Evolutionary conservation across 768 basidiomycete species (phyloP).

Genomic region (Infundibulicybe gibba): DNA sequence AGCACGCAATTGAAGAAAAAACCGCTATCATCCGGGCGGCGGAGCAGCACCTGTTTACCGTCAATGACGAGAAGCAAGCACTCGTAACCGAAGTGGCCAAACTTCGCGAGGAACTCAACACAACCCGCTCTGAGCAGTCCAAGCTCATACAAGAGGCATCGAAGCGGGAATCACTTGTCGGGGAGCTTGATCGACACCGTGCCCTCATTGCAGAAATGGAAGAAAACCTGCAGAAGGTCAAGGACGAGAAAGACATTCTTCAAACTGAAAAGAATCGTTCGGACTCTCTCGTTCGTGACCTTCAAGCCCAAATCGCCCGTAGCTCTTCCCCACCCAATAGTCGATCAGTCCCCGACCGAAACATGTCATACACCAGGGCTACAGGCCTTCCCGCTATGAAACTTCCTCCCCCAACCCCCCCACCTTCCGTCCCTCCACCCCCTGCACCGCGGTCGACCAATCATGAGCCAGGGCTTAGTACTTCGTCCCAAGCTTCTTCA

Average conservation of each 20-base stretch:
- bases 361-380: constrained; percentile 50
- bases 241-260: constrained; percentile 78
- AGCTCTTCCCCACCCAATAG: constrained; percentile 54
- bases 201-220: constrained; percentile 74
- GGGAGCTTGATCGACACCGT: constrained; percentile 77
- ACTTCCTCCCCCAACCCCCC: constrained; percentile 84
- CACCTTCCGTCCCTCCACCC: constrained; percentile 83
- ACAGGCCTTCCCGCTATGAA: constrained; percentile 66
- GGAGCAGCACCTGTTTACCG: constrained; percentile 45
- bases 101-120: constrained; percentile 57
- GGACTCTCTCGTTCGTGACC: constrained; percentile 68
- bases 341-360: constrained; percentile 50
- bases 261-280: constrained; percentile 70
- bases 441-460: constrained; percentile 60
- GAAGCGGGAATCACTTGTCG: constrained; percentile 67
- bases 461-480: constrained; percentile 52
- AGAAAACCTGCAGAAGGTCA: constrained; percentile 70
- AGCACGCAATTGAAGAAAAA: constrained; percentile 50
- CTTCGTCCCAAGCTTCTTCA: constrained; percentile 59
- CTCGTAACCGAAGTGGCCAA: constrained; percentile 43
- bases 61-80: constrained; percentile 40
- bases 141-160: constrained; percentile 69
- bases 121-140: constrained; percentile 54
- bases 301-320: constrained; percentile 70
- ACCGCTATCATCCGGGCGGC: constrained; percentile 37